Percentiles rank a stretch among this genome's conserved stretches.
phyloP scores from a whole-genome alignment of 2,329 filamentous ascomycete species.

The Drechslerella dactyloides region DNA sequence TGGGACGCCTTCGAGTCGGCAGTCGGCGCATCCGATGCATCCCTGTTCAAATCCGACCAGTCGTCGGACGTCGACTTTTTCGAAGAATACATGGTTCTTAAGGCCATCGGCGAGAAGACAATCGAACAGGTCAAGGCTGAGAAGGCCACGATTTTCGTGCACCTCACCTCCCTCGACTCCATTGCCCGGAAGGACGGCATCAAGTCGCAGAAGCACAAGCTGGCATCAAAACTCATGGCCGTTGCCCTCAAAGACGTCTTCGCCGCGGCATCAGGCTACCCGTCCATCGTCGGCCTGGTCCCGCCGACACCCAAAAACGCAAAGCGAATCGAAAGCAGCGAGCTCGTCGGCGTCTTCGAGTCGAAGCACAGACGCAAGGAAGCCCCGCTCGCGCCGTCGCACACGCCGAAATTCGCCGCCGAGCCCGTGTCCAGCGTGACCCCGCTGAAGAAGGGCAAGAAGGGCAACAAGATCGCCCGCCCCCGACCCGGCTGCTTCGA shows the following conservation, averaged over 20 bases:
- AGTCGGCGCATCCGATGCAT: constrained; percentile 39
- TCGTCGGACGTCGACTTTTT: constrained; percentile 34
- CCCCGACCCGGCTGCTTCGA: constrained; percentile 76
- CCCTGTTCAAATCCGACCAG: constrained; percentile 32
- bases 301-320: constrained; percentile 28
- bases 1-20: constrained; percentile 43
- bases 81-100: constrained; percentile 51
- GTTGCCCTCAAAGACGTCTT: constrained; percentile 22
- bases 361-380: constrained; percentile 36
- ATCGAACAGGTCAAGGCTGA: constrained; percentile 42
- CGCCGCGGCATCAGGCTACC: constrained; percentile 26
- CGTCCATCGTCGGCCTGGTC: constrained; percentile 40
- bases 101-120: constrained; percentile 42
- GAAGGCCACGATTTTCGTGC: constrained; percentile 43
- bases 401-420: constrained; percentile 18
- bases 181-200: constrained; percentile 44
- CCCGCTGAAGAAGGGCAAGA: constrained; percentile 54
- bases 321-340: constrained; percentile 26
- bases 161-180: constrained; percentile 44
- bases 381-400: constrained; percentile 23
- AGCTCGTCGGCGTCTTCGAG: constrained; percentile 33
- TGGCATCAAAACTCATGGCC: constrained; percentile 35
- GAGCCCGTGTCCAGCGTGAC: constrained; percentile 57
- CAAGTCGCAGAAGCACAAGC: constrained; percentile 45
- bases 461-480: constrained; percentile 56